Evolutionary conservation across 208 protist species (phyloP), one percentile per base, ranked within the genome.

Genomic region (Vickermania ingenoplastis): DNA sequence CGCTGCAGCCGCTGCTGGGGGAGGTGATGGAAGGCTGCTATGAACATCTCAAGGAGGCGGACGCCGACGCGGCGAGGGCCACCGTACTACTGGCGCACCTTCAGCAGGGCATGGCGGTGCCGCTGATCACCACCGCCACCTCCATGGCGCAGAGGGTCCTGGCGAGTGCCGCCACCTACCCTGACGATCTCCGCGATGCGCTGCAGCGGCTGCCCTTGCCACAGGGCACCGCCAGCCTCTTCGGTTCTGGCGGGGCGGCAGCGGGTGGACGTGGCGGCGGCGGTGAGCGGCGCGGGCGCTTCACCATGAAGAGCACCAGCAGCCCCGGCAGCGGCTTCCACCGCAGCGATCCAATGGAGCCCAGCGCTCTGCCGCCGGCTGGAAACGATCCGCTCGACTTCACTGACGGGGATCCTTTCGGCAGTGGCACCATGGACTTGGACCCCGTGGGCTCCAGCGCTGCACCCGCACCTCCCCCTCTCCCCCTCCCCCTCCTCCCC

Each of bases 1-100:
- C 79, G 4, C 62, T 93, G 59, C 76, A 86, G 57, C 67, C 66
- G 36, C 54, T 81, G 5, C 63, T 93, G 21, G 73, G 71, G 0
- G 61, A 65, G 21, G 49, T 93, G 24, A 63, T 80, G 17, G 59
- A 61, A 36, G 54, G 41, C 0, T 61, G 59, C 30, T 83, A 79
- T 53, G 26, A 63, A n/a, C 41, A 28, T 1, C 31, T 65, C 3
- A 2, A 29, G 14, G 28, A 41, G 14, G 29, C 1, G 22, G 51
- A 48, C 21, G 28, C 51, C 13, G 66, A 77, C 26, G 65, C 68
- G 4, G 86, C 86, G 29, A 75, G 82, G 41, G 57, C 81, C 17
- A 86, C 77, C 29, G 78, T 93, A 14, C 65, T 93, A 24, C 55
- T 90, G 1, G 81, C 79, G 5, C 73, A 85, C 52, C 58, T 90